A percentile compares a stretch with the other conserved stretches of the same genome.
phyloP scores from a whole-genome alignment of 352 stramenopile genomes.

The Blastocystis sp. region DNA sequence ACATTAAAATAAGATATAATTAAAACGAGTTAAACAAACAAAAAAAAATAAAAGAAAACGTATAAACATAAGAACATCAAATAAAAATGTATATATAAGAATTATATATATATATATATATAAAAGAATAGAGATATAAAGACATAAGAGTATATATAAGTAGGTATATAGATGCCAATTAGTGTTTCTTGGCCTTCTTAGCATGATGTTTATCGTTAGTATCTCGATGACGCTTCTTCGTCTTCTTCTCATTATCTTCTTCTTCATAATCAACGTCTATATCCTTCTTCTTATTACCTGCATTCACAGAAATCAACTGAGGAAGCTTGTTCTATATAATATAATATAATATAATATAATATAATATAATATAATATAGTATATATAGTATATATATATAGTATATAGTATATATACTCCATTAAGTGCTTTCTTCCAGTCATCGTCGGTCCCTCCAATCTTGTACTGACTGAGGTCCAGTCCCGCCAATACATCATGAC shows the following conservation, averaged over 20 bases:
- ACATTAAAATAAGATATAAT: no score
- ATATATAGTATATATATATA: slow-evolving; percentile 1
- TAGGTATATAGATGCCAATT: background rate
- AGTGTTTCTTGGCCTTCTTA: slow-evolving; percentile 36
- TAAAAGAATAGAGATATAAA: no score
- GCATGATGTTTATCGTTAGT: no score
- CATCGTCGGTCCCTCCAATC: slow-evolving; percentile 68
- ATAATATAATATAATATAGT: no score
- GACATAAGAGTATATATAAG: background rate
- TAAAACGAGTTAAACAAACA: no score
- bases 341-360: no score
- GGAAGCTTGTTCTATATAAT: slow-evolving; percentile 3
- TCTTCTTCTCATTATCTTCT: slow-evolving; percentile 31
- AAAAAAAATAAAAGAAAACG: no score
- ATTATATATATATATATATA: no score
- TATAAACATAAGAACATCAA: no score
- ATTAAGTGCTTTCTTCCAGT: slow-evolving; percentile 56
- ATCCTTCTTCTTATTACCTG: slow-evolving; percentile 2
- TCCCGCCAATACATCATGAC: slow-evolving; percentile 60
- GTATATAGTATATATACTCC: background rate
- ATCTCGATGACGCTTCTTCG: slow-evolving; percentile 12
- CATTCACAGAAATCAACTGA: slow-evolving; percentile 17
- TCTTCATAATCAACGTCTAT: background rate
- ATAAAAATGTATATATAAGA: no score
- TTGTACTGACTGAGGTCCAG: slow-evolving; percentile 80